Percentiles rank a stretch among this genome's conserved stretches.
Conservation (phyloP, 2,329 filamentous ascomycete genomes). For the Ceratocystis ficicola region DNA sequence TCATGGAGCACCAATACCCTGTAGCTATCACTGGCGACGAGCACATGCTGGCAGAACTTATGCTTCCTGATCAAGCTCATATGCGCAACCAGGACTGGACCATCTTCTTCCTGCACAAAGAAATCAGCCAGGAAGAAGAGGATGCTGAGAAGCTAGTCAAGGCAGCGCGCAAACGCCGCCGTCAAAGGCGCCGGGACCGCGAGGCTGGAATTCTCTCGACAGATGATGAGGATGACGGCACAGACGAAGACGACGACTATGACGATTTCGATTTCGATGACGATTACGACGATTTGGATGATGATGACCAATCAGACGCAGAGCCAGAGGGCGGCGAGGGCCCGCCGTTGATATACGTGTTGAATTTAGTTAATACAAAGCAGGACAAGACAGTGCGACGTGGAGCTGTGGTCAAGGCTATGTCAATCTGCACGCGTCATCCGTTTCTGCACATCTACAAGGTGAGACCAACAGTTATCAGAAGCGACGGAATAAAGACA, state of each 20-base stretch:
- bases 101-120: constrained; percentile 96
- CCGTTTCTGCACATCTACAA: constrained; percentile 99
- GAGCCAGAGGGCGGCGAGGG: constrained; percentile 65
- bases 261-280: constrained; percentile 37
- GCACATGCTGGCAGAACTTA: constrained; percentile 94
- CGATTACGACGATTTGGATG: constrained; percentile 29
- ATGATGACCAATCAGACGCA: constrained; percentile 43
- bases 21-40: constrained; percentile 92
- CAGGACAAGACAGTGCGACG: constrained; percentile 86
- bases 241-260: constrained; percentile 39
- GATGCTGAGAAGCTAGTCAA: constrained; percentile 54
- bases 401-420: constrained; percentile 91
- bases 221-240: constrained; percentile 34
- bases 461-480: constrained; percentile 34
- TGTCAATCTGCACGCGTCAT: constrained; percentile 97
- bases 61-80: constrained; percentile 95
- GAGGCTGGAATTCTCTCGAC: constrained; percentile 38
- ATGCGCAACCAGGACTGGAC: constrained; percentile 96
- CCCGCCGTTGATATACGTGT: constrained; percentile 86
- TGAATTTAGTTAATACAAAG: constrained; percentile 97
- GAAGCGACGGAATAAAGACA: no score
- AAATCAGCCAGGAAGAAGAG: constrained; percentile 72
- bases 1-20: constrained; percentile 98
- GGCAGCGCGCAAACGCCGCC: constrained; percentile 40
- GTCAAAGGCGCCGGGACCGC: constrained; percentile 40